Percentiles rank a stretch among this genome's conserved stretches.
Evolutionary conservation across 257 asterid genomes (phyloP).

Genomic region (Solanum microdontum): DNA sequence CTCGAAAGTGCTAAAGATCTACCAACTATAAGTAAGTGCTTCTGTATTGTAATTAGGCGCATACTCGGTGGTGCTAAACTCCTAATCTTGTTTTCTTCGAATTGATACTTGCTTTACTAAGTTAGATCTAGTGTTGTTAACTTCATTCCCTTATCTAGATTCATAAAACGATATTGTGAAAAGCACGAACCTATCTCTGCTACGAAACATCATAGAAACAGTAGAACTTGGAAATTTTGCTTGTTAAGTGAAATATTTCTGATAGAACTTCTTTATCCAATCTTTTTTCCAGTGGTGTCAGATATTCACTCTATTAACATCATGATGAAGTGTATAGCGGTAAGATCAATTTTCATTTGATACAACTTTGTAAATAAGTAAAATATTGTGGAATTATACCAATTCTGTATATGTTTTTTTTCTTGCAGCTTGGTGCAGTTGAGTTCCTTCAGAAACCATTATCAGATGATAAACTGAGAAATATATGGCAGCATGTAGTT

Average conservation of each 20-base stretch:
- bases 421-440: constrained; percentile 38
- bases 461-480: constrained; percentile 38
- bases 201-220: neutral
- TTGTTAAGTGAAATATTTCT: neutral
- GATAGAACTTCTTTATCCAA: neutral
- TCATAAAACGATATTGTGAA: neutral
- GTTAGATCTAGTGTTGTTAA: neutral
- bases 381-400: neutral
- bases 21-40: constrained; percentile 35
- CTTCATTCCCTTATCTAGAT: neutral
- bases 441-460: constrained; percentile 43
- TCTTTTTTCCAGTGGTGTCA: constrained; percentile 24
- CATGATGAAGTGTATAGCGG: constrained; percentile 49
- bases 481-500: constrained; percentile 44
- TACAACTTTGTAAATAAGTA: neutral
- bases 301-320: constrained; percentile 25
- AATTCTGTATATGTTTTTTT: neutral
- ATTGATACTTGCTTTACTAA: neutral
- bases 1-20: constrained; percentile 26
- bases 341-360: constrained; percentile 8
- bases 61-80: neutral
- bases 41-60: neutral
- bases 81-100: neutral
- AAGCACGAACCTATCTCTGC: neutral
- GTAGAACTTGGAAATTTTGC: neutral